Conservation (phyloP, 495 filamentous ascomycete genomes). For the Aspergillus nanangensis region DNA sequence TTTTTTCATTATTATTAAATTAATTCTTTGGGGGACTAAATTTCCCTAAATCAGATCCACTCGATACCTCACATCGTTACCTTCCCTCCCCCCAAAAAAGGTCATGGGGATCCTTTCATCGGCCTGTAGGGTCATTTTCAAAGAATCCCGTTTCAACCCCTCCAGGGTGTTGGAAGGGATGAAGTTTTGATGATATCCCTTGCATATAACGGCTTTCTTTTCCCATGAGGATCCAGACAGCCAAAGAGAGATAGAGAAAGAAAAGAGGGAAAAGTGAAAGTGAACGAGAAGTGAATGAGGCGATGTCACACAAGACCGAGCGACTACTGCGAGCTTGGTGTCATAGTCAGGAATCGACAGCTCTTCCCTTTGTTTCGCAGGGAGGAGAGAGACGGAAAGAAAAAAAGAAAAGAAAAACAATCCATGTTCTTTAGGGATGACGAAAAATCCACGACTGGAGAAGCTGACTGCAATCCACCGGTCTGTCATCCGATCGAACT, state of each 20-base stretch:
- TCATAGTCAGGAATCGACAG: not conserved
- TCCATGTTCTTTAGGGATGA: not conserved
- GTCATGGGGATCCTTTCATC: not conserved
- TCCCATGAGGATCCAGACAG: not conserved
- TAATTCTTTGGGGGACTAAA: too few species aligned
- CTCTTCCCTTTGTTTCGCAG: not conserved
- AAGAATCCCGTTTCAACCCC: not conserved
- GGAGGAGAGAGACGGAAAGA: not conserved
- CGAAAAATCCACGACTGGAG: slow-evolving; percentile 4
- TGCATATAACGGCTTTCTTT: not conserved
- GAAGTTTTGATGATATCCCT: not conserved
- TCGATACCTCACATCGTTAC: slow-evolving; percentile 1
- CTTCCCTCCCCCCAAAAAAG: not conserved
- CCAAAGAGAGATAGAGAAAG: not conserved
- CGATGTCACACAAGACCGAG: slow-evolving; percentile 10
- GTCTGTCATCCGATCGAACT: slow-evolving; percentile 11
- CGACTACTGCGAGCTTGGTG: slow-evolving; percentile 7
- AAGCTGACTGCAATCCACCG: too few species aligned
- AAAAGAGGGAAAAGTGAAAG: too few species aligned
- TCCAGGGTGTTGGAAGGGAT: not conserved
- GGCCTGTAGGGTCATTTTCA: not conserved
- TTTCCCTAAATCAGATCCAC: not conserved
- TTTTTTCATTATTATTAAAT: not conserved
- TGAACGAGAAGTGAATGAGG: not conserved
- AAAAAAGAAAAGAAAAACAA: not conserved